Percentiles rank a stretch among this genome's conserved stretches.
These are phyloP conservation scores for Phialocephala subalpina DNA, from an alignment of 2,329 filamentous ascomycete genomes.

Conservation along the genomic window DNA sequence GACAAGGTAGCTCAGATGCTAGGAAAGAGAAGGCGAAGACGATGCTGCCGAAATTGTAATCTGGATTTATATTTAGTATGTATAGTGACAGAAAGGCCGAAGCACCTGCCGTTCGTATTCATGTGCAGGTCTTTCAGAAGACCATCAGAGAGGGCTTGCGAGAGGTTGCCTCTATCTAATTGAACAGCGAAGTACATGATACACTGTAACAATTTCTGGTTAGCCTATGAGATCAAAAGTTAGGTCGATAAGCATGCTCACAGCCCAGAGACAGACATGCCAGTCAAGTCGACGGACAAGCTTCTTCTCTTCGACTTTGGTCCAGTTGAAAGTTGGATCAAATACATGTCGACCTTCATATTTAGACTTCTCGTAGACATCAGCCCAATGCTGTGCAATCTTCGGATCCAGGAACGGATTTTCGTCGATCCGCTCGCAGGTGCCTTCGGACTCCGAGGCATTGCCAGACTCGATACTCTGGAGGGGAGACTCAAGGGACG, in stretches of 20 bases:
- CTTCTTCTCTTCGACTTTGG: slow-evolving; percentile 36
- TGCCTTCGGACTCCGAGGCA: slow-evolving; percentile 28
- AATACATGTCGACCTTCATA: slow-evolving; percentile 30
- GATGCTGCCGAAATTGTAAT: slow-evolving; percentile 45
- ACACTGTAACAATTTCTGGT: slow-evolving; percentile 48
- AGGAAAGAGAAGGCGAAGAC: slow-evolving; percentile 51
- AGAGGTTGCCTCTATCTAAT: slow-evolving; percentile 65
- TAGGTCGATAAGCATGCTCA: neutral
- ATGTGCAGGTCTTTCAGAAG: slow-evolving; percentile 60
- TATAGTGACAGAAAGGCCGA: neutral
- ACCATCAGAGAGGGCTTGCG: slow-evolving; percentile 66
- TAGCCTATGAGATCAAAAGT: slow-evolving; percentile 41
- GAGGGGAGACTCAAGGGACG: neutral
- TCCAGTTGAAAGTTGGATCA: slow-evolving; percentile 30
- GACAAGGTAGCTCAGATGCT: slow-evolving; percentile 56
- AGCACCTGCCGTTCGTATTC: slow-evolving; percentile 49
- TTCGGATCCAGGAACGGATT: slow-evolving; percentile 3
- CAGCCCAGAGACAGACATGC: slow-evolving; percentile 18
- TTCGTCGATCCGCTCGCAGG: slow-evolving; percentile 22
- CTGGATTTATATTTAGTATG: slow-evolving; percentile 8
- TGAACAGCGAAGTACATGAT: slow-evolving; percentile 69
- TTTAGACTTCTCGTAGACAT: slow-evolving; percentile 26
- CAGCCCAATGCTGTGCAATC: slow-evolving; percentile 19
- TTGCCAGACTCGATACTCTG: neutral
- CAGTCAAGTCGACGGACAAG: slow-evolving; percentile 24